phyloP scores from a whole-genome alignment of 2,329 filamentous ascomycete genomes.

The Cladosporium sp. region DNA sequence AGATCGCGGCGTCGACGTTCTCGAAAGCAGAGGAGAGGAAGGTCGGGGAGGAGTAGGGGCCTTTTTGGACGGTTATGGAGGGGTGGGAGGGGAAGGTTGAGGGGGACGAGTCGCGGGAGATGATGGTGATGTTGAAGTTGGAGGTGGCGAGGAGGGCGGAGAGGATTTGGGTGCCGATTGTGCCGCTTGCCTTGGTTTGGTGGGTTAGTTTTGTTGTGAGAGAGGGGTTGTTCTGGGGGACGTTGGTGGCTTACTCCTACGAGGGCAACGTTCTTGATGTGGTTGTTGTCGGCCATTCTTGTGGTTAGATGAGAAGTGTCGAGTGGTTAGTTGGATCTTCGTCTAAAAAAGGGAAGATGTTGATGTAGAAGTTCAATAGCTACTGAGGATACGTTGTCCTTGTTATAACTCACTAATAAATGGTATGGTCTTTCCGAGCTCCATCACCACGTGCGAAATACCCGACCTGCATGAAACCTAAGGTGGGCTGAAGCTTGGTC shows the following conservation, averaged over 20 bases:
- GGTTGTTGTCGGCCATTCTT: slow-evolving; percentile 19
- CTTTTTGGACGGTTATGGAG: slow-evolving; percentile 28
- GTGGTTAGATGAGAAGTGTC: not conserved
- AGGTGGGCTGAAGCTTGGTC: not conserved
- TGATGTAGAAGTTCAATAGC: not conserved
- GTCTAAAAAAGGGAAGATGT: not conserved
- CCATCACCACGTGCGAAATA: not conserved
- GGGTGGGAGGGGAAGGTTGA: slow-evolving; percentile 41
- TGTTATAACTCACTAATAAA: not conserved
- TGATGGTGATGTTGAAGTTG: slow-evolving; percentile 41
- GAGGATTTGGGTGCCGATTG: slow-evolving; percentile 35
- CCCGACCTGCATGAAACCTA: not conserved
- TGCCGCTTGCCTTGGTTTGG: slow-evolving; percentile 31
- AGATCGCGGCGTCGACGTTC: slow-evolving; percentile 35
- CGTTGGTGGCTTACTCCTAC: slow-evolving; percentile 33
- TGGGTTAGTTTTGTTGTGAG: not conserved
- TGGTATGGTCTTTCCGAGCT: not conserved
- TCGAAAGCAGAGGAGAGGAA: slow-evolving; percentile 28
- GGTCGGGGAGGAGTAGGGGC: slow-evolving; percentile 25
- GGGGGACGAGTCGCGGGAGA: slow-evolving; percentile 36
- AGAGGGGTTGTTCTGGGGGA: not conserved
- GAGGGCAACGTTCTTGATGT: slow-evolving; percentile 40
- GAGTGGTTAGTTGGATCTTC: not conserved
- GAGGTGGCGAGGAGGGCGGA: slow-evolving; percentile 34
- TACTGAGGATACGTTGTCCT: not conserved